Evolutionary conservation across 352 stramenopile species (phyloP).

Genomic region (Peronospora farinosa): DNA sequence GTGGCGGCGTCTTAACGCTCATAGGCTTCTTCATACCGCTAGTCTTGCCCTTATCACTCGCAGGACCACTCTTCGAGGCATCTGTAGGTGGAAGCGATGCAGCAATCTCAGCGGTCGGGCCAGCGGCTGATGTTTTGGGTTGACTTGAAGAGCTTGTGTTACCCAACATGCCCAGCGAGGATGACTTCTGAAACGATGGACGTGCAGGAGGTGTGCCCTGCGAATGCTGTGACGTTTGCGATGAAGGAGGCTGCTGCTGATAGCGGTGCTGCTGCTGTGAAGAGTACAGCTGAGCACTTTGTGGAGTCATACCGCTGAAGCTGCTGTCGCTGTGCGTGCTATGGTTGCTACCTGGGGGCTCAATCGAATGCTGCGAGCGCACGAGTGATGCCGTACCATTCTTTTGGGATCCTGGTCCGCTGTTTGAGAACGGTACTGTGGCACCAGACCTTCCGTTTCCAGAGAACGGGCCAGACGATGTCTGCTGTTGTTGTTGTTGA

Average conservation of each 20-base stretch:
- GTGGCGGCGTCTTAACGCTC: constrained; percentile 75
- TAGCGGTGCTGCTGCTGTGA: constrained; percentile 7
- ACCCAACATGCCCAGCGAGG: constrained; percentile 7
- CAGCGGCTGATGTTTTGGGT: constrained; percentile 14
- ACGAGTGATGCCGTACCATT: constrained; percentile 9
- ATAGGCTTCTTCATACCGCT: constrained; percentile 53
- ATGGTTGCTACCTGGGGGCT: constrained; percentile 32
- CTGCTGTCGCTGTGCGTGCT: constrained; percentile 27
- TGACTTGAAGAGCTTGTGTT: constrained; percentile 13
- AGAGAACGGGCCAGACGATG: constrained; percentile 24
- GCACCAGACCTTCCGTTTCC: constrained; percentile 17
- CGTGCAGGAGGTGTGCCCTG: constrained; percentile 10
- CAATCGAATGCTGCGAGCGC: constrained; percentile 26
- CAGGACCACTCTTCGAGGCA: constrained; percentile 33
- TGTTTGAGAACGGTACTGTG: constrained; percentile 20
- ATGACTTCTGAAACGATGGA: constrained; percentile 16
- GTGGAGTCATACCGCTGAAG: constrained; percentile 13
- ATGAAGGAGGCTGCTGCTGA: constrained; percentile 20
- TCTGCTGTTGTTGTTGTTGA: constrained; percentile 20
- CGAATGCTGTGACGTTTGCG: constrained; percentile 24
- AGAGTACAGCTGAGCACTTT: constrained; percentile 8
- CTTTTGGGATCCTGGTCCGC: constrained; percentile 13
- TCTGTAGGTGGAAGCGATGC: constrained; percentile 17
- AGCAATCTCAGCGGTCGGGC: constrained; percentile 14
- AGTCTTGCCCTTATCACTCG: constrained; percentile 64